Evolutionary conservation across 192 early-diverging fungal genomes (phyloP).

Genomic region (Dimargaris xerosporica): DNA sequence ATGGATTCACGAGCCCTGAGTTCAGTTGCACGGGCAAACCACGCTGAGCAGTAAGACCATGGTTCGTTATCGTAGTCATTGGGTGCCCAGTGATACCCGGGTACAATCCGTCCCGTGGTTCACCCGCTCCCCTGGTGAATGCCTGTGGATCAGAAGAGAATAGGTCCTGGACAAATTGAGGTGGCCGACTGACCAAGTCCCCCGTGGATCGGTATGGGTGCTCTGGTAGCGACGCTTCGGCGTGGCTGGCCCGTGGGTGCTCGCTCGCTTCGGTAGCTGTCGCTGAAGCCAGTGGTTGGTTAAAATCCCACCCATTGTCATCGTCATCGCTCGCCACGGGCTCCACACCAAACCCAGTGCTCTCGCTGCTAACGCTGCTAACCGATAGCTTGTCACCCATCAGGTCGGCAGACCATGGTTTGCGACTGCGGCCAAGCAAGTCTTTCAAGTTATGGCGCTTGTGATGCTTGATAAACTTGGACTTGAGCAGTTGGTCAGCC

Average conservation of each 20-base stretch:
- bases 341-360: too few species aligned
- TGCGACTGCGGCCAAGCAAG: slow-evolving; percentile 46
- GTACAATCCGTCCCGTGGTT: background rate
- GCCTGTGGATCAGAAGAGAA: too few species aligned
- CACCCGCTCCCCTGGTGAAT: background rate
- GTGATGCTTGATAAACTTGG: slow-evolving; percentile 57
- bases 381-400: background rate
- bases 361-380: background rate
- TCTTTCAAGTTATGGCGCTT: slow-evolving; percentile 38
- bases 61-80: background rate
- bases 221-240: background rate
- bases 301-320: background rate
- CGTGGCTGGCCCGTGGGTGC: background rate
- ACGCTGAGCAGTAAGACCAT: background rate
- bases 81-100: background rate
- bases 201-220: background rate
- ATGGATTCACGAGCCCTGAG: background rate
- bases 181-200: background rate
- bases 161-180: background rate
- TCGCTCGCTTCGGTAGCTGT: background rate
- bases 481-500: slow-evolving; percentile 73
- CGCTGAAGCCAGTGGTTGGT: background rate
- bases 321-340: too few species aligned
- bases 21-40: background rate
- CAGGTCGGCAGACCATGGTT: background rate